phyloP scores from a whole-genome alignment of 2,329 filamentous ascomycete species.

The Nannizziopsis arthrosporioides region DNA sequence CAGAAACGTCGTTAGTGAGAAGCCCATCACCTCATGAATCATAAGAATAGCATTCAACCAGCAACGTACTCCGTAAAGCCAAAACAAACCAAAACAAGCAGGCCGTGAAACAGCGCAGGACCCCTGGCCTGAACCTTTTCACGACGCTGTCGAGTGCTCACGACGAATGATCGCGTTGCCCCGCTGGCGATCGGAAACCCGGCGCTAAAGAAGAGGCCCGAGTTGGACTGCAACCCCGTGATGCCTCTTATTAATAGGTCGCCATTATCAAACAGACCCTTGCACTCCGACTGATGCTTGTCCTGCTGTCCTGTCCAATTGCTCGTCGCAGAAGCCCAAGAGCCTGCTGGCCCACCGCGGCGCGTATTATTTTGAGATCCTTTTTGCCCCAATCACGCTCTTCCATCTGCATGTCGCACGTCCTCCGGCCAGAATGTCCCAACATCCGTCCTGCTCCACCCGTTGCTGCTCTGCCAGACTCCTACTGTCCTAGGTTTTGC shows the following conservation, averaged over 20 bases:
- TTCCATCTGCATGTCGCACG: not conserved
- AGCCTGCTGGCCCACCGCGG: not conserved
- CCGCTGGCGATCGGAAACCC: not conserved
- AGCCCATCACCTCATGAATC: too few relatives aligned
- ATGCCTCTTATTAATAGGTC: slow-evolving; percentile 4
- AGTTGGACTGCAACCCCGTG: slow-evolving; percentile 2
- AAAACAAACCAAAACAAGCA: not conserved
- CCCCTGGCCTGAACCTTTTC: slow-evolving; percentile 2
- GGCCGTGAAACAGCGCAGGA: not conserved
- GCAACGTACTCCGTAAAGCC: not conserved
- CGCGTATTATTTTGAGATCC: not conserved
- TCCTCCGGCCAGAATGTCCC: not conserved
- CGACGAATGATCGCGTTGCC: slow-evolving; percentile 5
- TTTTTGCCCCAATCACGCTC: slow-evolving; percentile 9
- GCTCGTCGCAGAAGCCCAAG: not conserved
- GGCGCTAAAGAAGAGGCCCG: not conserved
- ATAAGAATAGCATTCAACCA: not conserved
- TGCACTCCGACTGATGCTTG: not conserved
- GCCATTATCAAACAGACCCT: slow-evolving; percentile 1
- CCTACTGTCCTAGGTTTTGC: not conserved
- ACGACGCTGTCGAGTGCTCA: not conserved
- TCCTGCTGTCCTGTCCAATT: too few relatives aligned
- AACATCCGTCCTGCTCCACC: not conserved
- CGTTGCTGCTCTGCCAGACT: not conserved
- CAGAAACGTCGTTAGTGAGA: too few relatives aligned